Evolutionary conservation across 176 grass and related monocot genomes (phyloP).

Genomic region (Dactylis glomerata): DNA sequence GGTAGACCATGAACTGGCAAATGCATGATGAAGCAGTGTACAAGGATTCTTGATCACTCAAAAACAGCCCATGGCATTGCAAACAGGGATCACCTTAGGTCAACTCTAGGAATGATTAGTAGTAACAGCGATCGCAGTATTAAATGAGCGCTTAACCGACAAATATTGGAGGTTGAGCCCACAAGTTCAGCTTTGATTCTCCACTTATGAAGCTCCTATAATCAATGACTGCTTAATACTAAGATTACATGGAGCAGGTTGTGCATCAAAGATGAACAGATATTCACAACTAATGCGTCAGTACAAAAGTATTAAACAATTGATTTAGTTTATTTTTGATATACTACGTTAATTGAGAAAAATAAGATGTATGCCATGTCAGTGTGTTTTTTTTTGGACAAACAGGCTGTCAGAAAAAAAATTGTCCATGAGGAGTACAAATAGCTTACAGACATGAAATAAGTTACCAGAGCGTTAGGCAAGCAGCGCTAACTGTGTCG

Average conservation of each 20-base stretch:
- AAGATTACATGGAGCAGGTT: constrained; percentile 17
- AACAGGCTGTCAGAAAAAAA: no score
- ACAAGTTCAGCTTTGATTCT: constrained; percentile 35
- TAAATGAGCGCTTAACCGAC: constrained; percentile 29
- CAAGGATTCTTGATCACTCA: constrained; percentile 51
- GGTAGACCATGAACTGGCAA: constrained; percentile 47
- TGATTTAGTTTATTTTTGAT: not conserved
- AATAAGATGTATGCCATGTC: not conserved
- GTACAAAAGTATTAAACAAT: not conserved
- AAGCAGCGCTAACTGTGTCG: no score
- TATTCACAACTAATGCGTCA: not conserved
- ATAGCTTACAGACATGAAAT: not conserved
- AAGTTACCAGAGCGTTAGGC: not conserved
- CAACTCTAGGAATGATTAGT: constrained; percentile 48
- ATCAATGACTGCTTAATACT: not conserved
- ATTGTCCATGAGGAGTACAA: not conserved
- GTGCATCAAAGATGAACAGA: not conserved
- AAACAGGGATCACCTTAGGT: constrained; percentile 37
- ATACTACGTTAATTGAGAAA: not conserved
- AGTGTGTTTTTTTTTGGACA: not conserved
- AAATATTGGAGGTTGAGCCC: constrained; percentile 48
- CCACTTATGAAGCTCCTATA: constrained; percentile 20
- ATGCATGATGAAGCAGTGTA: constrained; percentile 30
- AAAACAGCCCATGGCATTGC: constrained; percentile 48
- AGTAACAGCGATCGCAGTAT: constrained; percentile 21